phyloP scores from a whole-genome alignment of 495 filamentous ascomycete genomes.

The Penicillium malachiteum region DNA sequence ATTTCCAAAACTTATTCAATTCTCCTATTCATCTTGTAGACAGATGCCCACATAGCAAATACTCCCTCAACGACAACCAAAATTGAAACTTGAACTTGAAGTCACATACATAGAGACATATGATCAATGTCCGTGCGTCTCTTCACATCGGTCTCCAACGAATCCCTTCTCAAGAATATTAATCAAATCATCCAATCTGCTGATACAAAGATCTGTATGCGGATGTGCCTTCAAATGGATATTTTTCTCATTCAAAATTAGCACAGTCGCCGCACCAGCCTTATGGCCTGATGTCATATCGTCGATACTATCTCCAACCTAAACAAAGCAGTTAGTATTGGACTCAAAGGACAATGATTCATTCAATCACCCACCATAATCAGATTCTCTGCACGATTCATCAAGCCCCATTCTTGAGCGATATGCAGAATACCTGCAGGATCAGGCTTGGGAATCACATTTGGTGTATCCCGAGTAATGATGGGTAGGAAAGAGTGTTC shows the following conservation, averaged over 20 bases:
- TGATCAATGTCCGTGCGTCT: constrained; percentile 8
- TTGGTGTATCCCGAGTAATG: constrained; percentile 76
- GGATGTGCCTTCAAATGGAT: constrained; percentile 67
- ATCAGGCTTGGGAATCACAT: constrained; percentile 74
- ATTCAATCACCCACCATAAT: constrained; percentile 49
- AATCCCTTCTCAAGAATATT: constrained; percentile 69
- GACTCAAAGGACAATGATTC: neutral
- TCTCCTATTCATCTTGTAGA: no score
- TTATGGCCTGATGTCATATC: constrained; percentile 86
- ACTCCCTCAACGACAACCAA: no score
- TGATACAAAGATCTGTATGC: constrained; percentile 72
- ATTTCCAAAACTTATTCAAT: no score
- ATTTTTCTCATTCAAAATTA: constrained; percentile 82
- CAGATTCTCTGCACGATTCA: constrained; percentile 47
- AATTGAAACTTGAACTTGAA: no score
- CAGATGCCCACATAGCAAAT: no score
- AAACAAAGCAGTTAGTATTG: constrained; percentile 8
- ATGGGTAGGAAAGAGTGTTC: constrained; percentile 72
- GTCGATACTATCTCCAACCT: constrained; percentile 88
- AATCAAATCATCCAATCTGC: constrained; percentile 68
- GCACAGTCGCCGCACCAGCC: constrained; percentile 85
- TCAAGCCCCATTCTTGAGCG: constrained; percentile 68
- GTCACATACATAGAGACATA: neutral
- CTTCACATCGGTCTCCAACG: constrained; percentile 28
- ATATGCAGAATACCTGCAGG: constrained; percentile 88